Conservation (phyloP, 2,329 filamentous ascomycete species). For the Helotiales sp. region DNA sequence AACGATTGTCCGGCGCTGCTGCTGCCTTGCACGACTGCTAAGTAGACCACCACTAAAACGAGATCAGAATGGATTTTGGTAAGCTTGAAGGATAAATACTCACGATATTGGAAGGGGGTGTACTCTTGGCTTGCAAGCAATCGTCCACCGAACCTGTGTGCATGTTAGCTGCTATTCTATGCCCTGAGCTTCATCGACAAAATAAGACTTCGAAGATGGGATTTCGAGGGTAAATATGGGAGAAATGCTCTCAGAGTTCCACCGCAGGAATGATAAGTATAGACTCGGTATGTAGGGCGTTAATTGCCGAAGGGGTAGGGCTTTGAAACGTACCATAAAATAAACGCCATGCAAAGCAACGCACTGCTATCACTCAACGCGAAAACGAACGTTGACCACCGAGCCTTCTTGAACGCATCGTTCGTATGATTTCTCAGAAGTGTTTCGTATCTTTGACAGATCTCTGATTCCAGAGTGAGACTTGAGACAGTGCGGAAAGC, state of each 20-base stretch:
- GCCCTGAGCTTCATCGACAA: no score
- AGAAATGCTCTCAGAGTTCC: no score
- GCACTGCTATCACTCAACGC: constrained; percentile 47
- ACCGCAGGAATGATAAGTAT: no score
- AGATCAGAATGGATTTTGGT: constrained; percentile 34
- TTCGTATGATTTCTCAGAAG: constrained; percentile 63
- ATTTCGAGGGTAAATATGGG: no score
- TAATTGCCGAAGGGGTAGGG: no score
- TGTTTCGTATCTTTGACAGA: constrained; percentile 66
- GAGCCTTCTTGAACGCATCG: constrained; percentile 58
- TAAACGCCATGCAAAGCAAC: constrained; percentile 57
- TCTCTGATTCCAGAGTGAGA: constrained; percentile 78
- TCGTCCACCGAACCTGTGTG: constrained; percentile 6
- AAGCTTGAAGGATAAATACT: not conserved
- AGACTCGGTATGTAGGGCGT: no score
- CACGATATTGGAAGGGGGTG: not conserved
- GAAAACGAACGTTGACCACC: constrained; percentile 39
- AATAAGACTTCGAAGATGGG: no score
- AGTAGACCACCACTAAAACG: constrained; percentile 50
- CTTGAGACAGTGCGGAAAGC: constrained; percentile 89
- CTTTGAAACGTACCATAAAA: constrained; percentile 52
- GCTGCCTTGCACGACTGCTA: constrained; percentile 50
- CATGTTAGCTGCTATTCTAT: no score
- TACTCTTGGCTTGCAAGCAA: not conserved
- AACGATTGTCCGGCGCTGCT: constrained; percentile 54